Conservation (phyloP, 441 rosid species). For the Codiaeum variegatum region DNA sequence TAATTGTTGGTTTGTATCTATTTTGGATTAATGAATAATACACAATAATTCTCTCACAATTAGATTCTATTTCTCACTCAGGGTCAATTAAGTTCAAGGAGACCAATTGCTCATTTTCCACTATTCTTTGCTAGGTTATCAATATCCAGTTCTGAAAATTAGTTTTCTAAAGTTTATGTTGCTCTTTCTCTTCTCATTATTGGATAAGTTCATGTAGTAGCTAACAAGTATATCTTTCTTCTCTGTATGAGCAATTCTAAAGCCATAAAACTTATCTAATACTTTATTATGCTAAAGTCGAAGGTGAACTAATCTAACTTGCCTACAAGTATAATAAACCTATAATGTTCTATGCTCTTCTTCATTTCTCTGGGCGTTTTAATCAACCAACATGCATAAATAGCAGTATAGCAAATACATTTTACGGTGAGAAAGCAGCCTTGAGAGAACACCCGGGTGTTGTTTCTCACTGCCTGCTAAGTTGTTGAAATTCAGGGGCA, state of each 20-base stretch:
- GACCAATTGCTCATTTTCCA: background rate
- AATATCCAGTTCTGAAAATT: background rate
- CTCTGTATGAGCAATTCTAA: slow-evolving; percentile 28
- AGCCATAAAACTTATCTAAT: slow-evolving; percentile 29
- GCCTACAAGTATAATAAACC: slow-evolving; percentile 52
- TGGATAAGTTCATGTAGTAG: slow-evolving; percentile 26
- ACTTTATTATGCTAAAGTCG: slow-evolving; percentile 44
- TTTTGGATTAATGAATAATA: no score
- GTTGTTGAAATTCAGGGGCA: slow-evolving; percentile 26
- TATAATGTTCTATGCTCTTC: slow-evolving; percentile 43
- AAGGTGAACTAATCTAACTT: slow-evolving; percentile 41
- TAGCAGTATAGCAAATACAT: slow-evolving; percentile 36
- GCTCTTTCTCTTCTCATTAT: slow-evolving; percentile 14
- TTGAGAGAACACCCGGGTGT: slow-evolving; percentile 35
- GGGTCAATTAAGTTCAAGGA: background rate
- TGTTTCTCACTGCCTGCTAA: slow-evolving; percentile 33
- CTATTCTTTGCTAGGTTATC: background rate
- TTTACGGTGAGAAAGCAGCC: slow-evolving; percentile 33
- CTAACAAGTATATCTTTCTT: slow-evolving; percentile 25
- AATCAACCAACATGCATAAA: slow-evolving; percentile 35
- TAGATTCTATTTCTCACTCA: no score
- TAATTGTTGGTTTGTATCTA: no score
- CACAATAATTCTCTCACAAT: no score
- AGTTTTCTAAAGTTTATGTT: background rate
- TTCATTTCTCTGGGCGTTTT: slow-evolving; percentile 36